Conservation (phyloP, 2,329 filamentous ascomycete species). For the Bipolaris zeicola region DNA sequence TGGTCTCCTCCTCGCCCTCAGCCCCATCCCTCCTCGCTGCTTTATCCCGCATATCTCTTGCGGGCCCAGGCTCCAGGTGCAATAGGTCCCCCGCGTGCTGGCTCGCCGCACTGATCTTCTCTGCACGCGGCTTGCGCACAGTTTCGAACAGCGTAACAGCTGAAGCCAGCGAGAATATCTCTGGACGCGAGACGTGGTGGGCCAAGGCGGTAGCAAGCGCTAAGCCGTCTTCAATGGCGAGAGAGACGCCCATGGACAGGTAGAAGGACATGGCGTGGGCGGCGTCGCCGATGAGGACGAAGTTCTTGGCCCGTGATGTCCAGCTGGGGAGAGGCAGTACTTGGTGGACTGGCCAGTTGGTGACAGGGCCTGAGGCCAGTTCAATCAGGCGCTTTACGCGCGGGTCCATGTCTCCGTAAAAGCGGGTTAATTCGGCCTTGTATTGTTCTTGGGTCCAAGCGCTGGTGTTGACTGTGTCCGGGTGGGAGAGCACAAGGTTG, state of each 20-base stretch:
- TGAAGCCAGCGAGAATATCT: background rate
- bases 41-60: background rate
- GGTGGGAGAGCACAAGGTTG: background rate
- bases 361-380: background rate
- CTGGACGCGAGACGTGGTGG: background rate
- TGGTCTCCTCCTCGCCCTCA: background rate
- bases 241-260: background rate
- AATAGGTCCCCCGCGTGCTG: background rate
- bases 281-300: background rate
- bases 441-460: background rate
- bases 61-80: background rate
- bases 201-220: background rate
- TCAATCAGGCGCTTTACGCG: background rate
- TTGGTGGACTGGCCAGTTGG: background rate
- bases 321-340: background rate
- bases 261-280: background rate
- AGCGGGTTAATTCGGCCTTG: background rate
- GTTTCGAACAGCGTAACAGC: background rate
- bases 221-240: background rate
- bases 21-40: background rate
- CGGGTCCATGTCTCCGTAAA: background rate
- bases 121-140: background rate
- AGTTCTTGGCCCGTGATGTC: background rate
- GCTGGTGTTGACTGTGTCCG: background rate
- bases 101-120: background rate